phyloP scores from a whole-genome alignment of 306 rosid genomes.

The Vicia faba region DNA sequence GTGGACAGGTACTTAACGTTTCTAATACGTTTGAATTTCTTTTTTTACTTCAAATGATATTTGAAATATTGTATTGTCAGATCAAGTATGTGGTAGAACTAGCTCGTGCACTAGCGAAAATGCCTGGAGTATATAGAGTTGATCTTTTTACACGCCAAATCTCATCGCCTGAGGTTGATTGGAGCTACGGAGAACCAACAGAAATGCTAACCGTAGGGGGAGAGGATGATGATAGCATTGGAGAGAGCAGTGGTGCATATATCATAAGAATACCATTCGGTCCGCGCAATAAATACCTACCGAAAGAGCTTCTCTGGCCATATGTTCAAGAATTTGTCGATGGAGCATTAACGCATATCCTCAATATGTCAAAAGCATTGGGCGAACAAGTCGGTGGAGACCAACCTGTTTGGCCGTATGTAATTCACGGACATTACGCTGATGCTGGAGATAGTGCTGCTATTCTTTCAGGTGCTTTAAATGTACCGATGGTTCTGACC shows the following conservation, averaged over 20 bases:
- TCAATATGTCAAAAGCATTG: slow-evolving; percentile 86
- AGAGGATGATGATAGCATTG: slow-evolving; percentile 59
- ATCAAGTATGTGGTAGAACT: slow-evolving; percentile 91
- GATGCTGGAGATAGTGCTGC: slow-evolving; percentile 96
- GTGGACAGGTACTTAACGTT: slow-evolving; percentile 75
- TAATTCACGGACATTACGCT: slow-evolving; percentile 89
- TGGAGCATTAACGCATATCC: slow-evolving; percentile 88
- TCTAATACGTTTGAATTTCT: neutral
- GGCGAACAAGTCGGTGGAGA: slow-evolving; percentile 87
- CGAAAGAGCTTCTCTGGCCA: slow-evolving; percentile 88
- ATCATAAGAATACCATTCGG: slow-evolving; percentile 86
- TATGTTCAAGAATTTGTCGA: slow-evolving; percentile 85
- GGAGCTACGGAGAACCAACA: slow-evolving; percentile 95
- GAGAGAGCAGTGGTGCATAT: slow-evolving; percentile 94
- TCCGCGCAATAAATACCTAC: slow-evolving; percentile 80
- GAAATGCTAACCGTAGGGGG: slow-evolving; percentile 73
- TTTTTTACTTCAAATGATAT: neutral
- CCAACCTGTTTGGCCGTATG: slow-evolving; percentile 90
- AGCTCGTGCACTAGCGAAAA: slow-evolving; percentile 80
- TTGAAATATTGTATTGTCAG: slow-evolving; percentile 44
- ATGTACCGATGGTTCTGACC: slow-evolving; percentile 86
- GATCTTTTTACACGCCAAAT: slow-evolving; percentile 89
- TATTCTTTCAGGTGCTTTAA: slow-evolving; percentile 89
- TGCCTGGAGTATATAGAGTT: slow-evolving; percentile 92
- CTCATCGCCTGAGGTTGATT: slow-evolving; percentile 76